These are phyloP conservation scores for Umbellularia californica DNA, from an alignment of 164 flowering plant genomes.

Conservation along the genomic window DNA sequence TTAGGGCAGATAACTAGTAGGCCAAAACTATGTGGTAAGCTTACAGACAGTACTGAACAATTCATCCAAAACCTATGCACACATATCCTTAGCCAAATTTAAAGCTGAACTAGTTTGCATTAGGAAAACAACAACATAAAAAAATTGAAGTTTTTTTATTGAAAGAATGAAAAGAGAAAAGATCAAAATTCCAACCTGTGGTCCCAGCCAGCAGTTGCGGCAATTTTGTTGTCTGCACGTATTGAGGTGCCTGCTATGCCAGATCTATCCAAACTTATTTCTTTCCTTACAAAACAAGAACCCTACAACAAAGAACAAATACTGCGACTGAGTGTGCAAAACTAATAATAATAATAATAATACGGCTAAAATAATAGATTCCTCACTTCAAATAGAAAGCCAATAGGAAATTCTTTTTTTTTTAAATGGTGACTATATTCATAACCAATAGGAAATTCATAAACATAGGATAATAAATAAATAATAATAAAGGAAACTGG, in stretches of 20 bases:
- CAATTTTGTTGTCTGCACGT: constrained; percentile 71
- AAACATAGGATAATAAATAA: not conserved
- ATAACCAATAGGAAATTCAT: not conserved
- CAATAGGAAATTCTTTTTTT: too few relatives aligned
- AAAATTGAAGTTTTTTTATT: too few relatives aligned
- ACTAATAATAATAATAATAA: not conserved
- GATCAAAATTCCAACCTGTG: constrained; percentile 52
- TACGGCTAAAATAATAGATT: not conserved
- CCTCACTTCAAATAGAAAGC: not conserved
- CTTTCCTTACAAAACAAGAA: constrained; percentile 66
- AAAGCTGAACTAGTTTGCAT: too few relatives aligned
- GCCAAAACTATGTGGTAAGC: too few relatives aligned
- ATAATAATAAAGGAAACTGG: not conserved
- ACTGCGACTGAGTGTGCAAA: not conserved
- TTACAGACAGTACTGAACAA: too few relatives aligned
- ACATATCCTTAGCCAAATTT: too few relatives aligned
- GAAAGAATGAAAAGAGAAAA: not conserved
- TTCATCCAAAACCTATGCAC: too few relatives aligned
- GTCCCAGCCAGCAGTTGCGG: constrained; percentile 97
- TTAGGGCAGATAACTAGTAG: too few relatives aligned
- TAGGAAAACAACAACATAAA: too few relatives aligned
- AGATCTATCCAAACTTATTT: constrained; percentile 62
- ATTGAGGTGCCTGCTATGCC: constrained; percentile 69
- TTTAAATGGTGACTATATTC: too few relatives aligned
- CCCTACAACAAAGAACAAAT: constrained; percentile 34